A percentile compares a stretch with the other conserved stretches of the same genome.
Conservation (phyloP, 768 basidiomycete genomes). For the Collybia sp. region DNA sequence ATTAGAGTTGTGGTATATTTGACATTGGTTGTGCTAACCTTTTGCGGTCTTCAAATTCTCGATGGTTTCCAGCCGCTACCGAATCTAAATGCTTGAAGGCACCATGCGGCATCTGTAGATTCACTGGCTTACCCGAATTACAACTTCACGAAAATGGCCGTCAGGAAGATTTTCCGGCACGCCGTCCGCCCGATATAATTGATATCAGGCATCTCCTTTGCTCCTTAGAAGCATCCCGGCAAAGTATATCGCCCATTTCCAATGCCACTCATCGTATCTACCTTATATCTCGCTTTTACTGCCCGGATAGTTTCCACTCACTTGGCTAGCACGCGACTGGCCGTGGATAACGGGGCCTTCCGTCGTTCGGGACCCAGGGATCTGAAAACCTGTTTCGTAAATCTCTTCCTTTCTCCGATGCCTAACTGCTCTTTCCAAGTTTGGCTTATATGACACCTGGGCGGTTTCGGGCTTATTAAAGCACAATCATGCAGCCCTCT, state of each 20-base stretch:
- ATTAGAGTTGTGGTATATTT: constrained; percentile 18
- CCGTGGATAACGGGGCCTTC: constrained; percentile 38
- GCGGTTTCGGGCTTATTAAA: constrained; percentile 43
- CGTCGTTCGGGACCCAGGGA: constrained; percentile 38
- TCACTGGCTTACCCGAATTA: constrained; percentile 30
- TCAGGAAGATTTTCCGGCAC: constrained; percentile 33
- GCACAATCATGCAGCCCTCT: constrained; percentile 15
- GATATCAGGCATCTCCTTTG: constrained; percentile 8
- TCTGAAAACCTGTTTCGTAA: constrained; percentile 31
- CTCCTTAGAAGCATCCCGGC: constrained; percentile 9
- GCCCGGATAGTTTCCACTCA: constrained; percentile 18
- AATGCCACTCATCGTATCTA: no score
- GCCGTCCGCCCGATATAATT: constrained; percentile 19
- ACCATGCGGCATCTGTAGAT: constrained; percentile 37
- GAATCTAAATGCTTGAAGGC: constrained; percentile 34
- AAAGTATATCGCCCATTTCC: no score
- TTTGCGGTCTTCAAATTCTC: constrained; percentile 31
- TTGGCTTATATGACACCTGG: constrained; percentile 32
- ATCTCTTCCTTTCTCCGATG: constrained; percentile 33
- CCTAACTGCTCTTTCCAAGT: constrained; percentile 30
- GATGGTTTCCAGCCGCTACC: constrained; percentile 23
- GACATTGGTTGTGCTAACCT: constrained; percentile 29
- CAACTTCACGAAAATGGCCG: constrained; percentile 19
- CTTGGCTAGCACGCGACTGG: constrained; percentile 21
- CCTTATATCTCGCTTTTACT: no score